Evolutionary conservation across 2,329 filamentous ascomycete genomes (phyloP), one percentile per base, ranked within the genome.

Genomic region (Emergomyces orientalis): DNA sequence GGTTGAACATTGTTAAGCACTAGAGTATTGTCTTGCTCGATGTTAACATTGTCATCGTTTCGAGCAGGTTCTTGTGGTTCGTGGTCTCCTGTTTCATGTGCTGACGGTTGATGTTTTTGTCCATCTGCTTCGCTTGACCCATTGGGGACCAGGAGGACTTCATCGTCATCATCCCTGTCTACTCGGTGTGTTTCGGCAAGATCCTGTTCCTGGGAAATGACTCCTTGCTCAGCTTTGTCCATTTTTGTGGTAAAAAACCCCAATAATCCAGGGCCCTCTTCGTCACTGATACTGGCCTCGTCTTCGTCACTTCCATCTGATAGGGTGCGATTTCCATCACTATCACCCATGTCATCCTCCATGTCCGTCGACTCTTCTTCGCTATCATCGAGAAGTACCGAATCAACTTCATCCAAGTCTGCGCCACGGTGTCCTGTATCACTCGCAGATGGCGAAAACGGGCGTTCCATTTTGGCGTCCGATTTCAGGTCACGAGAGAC

Each of bases 311-410:
- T 70, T 7, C 74, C 76, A 34, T 77, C 77, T 22, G 56, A 58
- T 11, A 30, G 14, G 8, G 56, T 45, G 13, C 19, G n/a, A 45
- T 30, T 39, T 19, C 76, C 76, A 45, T 76, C 75, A 62, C 73
- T 77, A 37, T 82, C 79, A 54, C 79, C 75, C 70, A 79, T 79
- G 64, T 80, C 79, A 63, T 76, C 75, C 54, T 79, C 78, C 74
- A 78, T 78, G 65, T 81, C 79, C 1, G 78, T 79, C 43, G 76
- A 79, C 51, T 73, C 74, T 58, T 79, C 78, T 5, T 32, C 57
- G 63, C 76, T 79, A 47, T 77, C 77, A 64, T 80, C 78, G 64
- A 79, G 71, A 51, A 80, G 68, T 56, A 76, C 67, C 17, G 78
- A 74, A 66, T 79, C 77, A 41, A 79, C 74, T 61, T 79, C 76